Percentiles rank a stretch among this genome's conserved stretches.
phyloP scores from a whole-genome alignment of 2,329 filamentous ascomycete genomes.

The Daldinia sp. region DNA sequence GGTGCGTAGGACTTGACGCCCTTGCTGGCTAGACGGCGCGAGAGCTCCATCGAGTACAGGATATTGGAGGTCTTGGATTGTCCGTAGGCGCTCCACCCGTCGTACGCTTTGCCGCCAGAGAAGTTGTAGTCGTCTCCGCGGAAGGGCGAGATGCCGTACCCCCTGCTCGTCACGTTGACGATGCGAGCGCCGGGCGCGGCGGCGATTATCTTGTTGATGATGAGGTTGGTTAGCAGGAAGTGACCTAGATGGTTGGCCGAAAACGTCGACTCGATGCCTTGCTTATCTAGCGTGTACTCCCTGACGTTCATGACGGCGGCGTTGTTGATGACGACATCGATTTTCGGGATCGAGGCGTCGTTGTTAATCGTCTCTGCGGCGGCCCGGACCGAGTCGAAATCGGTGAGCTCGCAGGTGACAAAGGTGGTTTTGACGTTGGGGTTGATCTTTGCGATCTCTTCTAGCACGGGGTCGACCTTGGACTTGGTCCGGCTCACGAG shows the following conservation, averaged over 20 bases:
- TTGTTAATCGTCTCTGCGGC: constrained; percentile 27
- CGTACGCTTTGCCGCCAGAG: constrained; percentile 46
- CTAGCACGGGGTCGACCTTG: constrained; percentile 33
- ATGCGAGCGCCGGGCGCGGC: constrained; percentile 43
- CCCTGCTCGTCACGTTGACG: constrained; percentile 56
- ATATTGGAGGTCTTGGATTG: constrained; percentile 53
- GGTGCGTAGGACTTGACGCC: constrained; percentile 9
- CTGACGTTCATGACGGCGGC: constrained; percentile 26
- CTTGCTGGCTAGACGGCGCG: constrained; percentile 4
- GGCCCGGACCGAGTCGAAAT: constrained; percentile 31
- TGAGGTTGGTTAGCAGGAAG: constrained; percentile 36
- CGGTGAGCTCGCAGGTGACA: constrained; percentile 30
- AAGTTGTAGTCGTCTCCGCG: constrained; percentile 57
- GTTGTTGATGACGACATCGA: constrained; percentile 36
- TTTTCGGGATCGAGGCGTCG: constrained; percentile 17
- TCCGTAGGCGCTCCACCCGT: constrained; percentile 48
- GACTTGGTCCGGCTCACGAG: constrained; percentile 31
- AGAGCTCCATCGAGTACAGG: constrained; percentile 30
- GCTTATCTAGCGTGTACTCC: constrained; percentile 34
- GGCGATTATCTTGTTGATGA: constrained; percentile 28
- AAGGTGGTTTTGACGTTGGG: constrained; percentile 28
- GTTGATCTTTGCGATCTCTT: constrained; percentile 26
- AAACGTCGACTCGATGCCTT: constrained; percentile 30
- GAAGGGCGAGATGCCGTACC: constrained; percentile 53
- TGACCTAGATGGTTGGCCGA: constrained; percentile 36